Conservation (phyloP, 225 moss, liverwort and hornwort genomes). For the Physcomitrellopsis africana region DNA sequence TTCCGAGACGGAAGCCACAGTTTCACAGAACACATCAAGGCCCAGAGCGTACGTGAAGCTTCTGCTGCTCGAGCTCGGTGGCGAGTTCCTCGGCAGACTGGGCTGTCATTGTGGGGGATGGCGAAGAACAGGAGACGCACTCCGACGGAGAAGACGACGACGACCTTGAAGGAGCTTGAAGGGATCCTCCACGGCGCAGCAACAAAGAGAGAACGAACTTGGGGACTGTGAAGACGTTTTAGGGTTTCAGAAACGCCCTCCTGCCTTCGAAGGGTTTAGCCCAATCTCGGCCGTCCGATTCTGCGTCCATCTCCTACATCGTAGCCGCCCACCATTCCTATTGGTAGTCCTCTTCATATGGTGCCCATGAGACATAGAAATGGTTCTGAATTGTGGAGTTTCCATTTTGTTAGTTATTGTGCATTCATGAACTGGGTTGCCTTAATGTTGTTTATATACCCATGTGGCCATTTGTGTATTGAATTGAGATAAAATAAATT, state of each 20-base stretch:
- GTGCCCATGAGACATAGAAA: no score
- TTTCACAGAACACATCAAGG: not conserved
- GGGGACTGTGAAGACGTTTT: rapidly evolving
- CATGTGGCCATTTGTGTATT: no score
- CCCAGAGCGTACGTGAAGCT: conserved; percentile 19
- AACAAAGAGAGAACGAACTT: not conserved
- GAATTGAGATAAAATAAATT: no score
- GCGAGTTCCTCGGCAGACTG: conserved; percentile 29
- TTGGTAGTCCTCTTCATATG: no score
- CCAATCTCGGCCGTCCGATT: not conserved
- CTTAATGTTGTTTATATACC: no score
- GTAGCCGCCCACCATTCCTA: no score
- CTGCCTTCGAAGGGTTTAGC: not conserved
- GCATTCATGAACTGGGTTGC: no score
- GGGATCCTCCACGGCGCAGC: not conserved
- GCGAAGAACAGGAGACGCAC: not conserved
- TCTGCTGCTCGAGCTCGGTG: conserved; percentile 39
- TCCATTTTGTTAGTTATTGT: no score
- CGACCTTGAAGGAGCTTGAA: not conserved
- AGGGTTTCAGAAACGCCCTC: not conserved
- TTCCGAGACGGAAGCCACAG: no score
- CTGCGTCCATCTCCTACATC: no score
- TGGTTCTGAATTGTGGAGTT: no score
- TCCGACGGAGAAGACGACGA: not conserved
- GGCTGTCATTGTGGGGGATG: conserved; percentile 25